A percentile compares a stretch with the other conserved stretches of the same genome.
phyloP scores from a whole-genome alignment of 2,329 filamentous ascomycete species.

The Sclerotinia subarctica region DNA sequence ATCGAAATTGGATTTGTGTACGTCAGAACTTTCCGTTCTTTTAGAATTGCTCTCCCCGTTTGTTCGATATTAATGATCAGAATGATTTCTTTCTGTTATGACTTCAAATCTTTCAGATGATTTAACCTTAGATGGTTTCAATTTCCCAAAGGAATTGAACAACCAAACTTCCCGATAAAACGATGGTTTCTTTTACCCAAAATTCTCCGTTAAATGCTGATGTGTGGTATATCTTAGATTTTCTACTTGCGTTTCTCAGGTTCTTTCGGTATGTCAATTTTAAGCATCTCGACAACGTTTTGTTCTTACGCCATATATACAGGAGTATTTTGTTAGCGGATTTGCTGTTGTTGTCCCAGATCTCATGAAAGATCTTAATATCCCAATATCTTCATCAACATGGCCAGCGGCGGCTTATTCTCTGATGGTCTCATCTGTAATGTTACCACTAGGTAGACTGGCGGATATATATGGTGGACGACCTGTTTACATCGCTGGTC shows the following conservation, averaged over 20 bases:
- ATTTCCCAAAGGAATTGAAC: background rate
- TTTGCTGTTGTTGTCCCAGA: constrained; percentile 69
- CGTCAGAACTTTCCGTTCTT: background rate
- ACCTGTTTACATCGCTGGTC: constrained; percentile 53
- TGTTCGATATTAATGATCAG: background rate
- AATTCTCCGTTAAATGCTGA: background rate
- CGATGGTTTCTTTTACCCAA: background rate
- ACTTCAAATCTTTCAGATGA: background rate
- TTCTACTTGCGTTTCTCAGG: constrained; percentile 17
- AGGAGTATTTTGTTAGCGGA: constrained; percentile 65
- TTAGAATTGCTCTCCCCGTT: background rate
- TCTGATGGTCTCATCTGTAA: constrained; percentile 48
- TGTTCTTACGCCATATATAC: background rate
- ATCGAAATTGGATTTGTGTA: constrained; percentile 21
- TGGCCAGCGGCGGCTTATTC: constrained; percentile 62
- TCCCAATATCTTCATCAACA: constrained; percentile 55
- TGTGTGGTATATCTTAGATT: background rate
- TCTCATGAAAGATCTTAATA: constrained; percentile 56
- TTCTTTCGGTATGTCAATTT: constrained; percentile 17
- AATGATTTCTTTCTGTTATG: background rate
- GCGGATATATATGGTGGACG: constrained; percentile 60
- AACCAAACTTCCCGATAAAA: background rate
- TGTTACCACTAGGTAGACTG: constrained; percentile 59
- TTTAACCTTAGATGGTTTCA: too few relatives aligned
- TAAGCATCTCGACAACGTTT: background rate